Base-by-base conservation (phyloP, 306 rosid species). In the Medicago lupulina region DNA sequence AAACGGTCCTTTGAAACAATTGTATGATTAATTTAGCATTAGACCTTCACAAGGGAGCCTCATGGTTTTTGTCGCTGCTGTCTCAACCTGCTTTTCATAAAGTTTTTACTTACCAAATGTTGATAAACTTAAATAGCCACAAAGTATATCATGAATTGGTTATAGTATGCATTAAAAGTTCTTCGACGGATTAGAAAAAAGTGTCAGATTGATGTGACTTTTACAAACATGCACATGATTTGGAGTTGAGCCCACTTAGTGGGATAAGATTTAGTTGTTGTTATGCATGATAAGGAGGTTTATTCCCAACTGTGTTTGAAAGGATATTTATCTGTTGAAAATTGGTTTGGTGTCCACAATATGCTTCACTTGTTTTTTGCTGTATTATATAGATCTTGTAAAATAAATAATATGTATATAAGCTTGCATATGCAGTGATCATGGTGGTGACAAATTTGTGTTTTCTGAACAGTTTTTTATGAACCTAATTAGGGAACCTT, bases 401-500 rank as follows among this genome's bases (percentile, higher is more conserved):
- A 73, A 67, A 66, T 36, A 76, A 62, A 70, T 49, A 21, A 19
- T 57, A 16, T 28, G 70, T 36, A 23, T 78, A 49, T 59, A 75
- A 65, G 78, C 70, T 75, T 82, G 82, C 73, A 67, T 74, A 66
- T 86, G 85, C 83, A 89, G 98, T 81, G 96, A 88, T 58, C 95
- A 67, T 63, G 88, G 79, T 76, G 94, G 80, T 55, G 86, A 50
- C 17, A 89, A 92, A 73, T 88, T 98, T 82, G 25, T 78, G 54
- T 92, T 92, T 78, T 81, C 92, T 54, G 91, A 92, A 50, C 83
- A 80, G 55, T 79, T 83, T 92, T 79, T 38, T 93, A 96, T 53
- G 99, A 92, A 73, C 88, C 91, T 53, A 76, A 81, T 4, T 96
- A 98, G 99, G 99, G 98, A 69, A 82, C 88, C 63, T 92, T 89